Evolutionary conservation across 139 green algal species (phyloP), one percentile per base, ranked within the genome.

Genomic region (Chloropicon primus): DNA sequence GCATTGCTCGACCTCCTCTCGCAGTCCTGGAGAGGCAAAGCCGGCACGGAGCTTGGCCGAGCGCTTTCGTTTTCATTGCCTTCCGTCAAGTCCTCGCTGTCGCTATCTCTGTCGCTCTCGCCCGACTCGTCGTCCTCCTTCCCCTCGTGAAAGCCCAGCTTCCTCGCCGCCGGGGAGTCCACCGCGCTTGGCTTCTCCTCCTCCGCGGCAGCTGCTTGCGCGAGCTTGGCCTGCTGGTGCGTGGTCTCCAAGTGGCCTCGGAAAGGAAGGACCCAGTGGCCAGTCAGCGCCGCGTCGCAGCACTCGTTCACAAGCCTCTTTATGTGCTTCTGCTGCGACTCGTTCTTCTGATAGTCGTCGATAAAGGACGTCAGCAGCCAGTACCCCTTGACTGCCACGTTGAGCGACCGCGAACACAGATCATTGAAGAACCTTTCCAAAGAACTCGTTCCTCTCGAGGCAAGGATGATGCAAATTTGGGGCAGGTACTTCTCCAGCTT

Each of bases 301-400:
- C 41, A 62, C 41, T 62, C 41, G 41, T 62, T 62, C 41, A 62
- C 41, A 62, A 62, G 41, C 41, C 41, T 62, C 41, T 62, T 62
- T 5, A 62, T 62, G 17, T 62, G 5, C 41, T 62, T 17, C 41
- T 62, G 41, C 41, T 62, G 41, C 41, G 41, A 5, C 41, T 74
- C 24, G 71, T 28, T 86, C 41, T 87, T 89, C 0, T 87, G 88
- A 29, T 91, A 84, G 84, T 98, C 93, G 77, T 97, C 93, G 2
- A 83, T 84, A 53, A 97, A 89, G 24, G 93, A 92, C 74, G 93
- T 81, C 78, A 98, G 80, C 29, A 98, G 84, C 93, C 93, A 98
- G 74, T 96, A 92, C 5, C 91, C 81, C 89, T 97, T 97, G 54
- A 96, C 84, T 0, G 92, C 92, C 25, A 96, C 82, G 26, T 85